Evolutionary conservation across 345 rosid species (phyloP).

Genomic region (Eucalyptus victrix): DNA sequence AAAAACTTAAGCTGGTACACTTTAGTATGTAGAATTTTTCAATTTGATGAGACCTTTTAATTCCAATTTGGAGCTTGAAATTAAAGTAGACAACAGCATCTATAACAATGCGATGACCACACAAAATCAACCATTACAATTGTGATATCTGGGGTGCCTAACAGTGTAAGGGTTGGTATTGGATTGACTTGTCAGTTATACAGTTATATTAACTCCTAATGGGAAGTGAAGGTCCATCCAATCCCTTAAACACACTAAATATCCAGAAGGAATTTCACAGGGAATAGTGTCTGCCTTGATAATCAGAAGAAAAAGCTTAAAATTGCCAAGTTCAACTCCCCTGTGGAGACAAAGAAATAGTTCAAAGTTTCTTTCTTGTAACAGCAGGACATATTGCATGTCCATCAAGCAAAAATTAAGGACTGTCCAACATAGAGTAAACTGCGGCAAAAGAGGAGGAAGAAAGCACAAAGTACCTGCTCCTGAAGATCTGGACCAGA

Average conservation of each 20-base stretch:
- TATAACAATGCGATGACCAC: not conserved
- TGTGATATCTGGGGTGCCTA: not conserved
- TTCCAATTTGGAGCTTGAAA: not conserved
- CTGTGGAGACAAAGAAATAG: not conserved
- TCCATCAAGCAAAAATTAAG: not conserved
- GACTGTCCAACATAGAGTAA: not conserved
- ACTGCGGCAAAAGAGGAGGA: not conserved
- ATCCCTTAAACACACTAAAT: not conserved
- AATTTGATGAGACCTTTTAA: not conserved
- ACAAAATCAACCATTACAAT: not conserved
- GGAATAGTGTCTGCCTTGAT: not conserved
- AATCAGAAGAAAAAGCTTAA: not conserved
- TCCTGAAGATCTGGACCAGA: constrained; percentile 77
- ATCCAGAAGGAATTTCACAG: not conserved
- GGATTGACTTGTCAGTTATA: not conserved
- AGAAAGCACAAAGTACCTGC: constrained; percentile 38
- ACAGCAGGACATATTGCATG: not conserved
- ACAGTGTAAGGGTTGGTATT: not conserved
- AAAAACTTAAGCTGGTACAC: not conserved
- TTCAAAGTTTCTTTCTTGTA: not conserved
- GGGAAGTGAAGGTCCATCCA: not conserved
- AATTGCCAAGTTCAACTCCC: not conserved
- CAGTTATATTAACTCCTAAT: not conserved
- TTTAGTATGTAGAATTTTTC: not conserved
- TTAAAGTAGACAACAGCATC: not conserved